Percentiles rank a stretch among this genome's conserved stretches.
Conservation (phyloP, 2,329 filamentous ascomycete genomes). For the Hypoxylon sp. region DNA sequence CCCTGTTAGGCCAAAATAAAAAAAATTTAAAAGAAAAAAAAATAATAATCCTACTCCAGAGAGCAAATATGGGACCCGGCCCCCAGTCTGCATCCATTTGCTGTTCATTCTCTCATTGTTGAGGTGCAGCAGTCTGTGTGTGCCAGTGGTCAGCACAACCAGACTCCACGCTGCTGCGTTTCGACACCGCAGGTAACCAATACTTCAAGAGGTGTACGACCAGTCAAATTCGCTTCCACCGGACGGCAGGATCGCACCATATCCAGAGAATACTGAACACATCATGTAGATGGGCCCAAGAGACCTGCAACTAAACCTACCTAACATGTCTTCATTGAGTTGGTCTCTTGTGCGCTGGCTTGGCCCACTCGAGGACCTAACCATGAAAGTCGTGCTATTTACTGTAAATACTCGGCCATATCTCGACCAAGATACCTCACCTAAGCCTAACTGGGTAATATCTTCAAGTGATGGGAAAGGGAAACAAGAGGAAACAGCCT, state of each 20-base stretch:
- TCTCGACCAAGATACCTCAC: slow-evolving; percentile 14
- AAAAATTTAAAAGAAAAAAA: slow-evolving; percentile 31
- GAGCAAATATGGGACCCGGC: slow-evolving; percentile 29
- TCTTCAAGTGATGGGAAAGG: slow-evolving; percentile 17
- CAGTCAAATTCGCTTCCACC: slow-evolving; percentile 34
- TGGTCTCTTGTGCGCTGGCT: slow-evolving; percentile 42
- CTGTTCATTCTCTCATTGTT: slow-evolving; percentile 37
- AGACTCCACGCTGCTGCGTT: slow-evolving; percentile 36
- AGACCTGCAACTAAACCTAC: slow-evolving; percentile 37
- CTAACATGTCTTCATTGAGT: slow-evolving; percentile 40
- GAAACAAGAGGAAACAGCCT: slow-evolving; percentile 36
- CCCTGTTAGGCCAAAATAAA: slow-evolving; percentile 44
- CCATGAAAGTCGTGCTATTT: slow-evolving; percentile 38
- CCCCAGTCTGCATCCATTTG: slow-evolving; percentile 40
- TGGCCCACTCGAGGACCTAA: slow-evolving; percentile 39
- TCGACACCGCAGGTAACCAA: slow-evolving; percentile 44
- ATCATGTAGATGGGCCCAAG: slow-evolving; percentile 44
- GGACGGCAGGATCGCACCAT: slow-evolving; percentile 44
- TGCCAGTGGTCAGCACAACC: slow-evolving; percentile 35
- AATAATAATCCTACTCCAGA: slow-evolving; percentile 28
- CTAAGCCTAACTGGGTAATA: slow-evolving; percentile 42
- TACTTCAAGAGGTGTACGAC: slow-evolving; percentile 42
- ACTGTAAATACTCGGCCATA: slow-evolving; percentile 27
- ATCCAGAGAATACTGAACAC: slow-evolving; percentile 43
- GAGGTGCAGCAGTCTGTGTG: slow-evolving; percentile 32